Conservation (phyloP, 2,329 filamentous ascomycete genomes). For the Colletotrichum viniferum region DNA sequence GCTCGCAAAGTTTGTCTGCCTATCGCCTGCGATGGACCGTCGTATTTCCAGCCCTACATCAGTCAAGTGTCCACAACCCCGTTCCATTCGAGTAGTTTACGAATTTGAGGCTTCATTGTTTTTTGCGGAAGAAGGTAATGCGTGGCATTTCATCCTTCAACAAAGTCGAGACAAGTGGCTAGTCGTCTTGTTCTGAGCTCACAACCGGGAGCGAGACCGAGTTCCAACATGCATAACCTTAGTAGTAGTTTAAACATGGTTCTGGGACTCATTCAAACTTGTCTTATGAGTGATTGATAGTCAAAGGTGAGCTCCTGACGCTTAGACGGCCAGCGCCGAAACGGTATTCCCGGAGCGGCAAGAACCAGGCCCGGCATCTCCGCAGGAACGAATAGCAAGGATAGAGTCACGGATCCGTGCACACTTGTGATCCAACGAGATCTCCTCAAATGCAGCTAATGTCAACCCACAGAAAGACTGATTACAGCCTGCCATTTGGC, state of each 20-base stretch:
- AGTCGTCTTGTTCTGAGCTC: not conserved
- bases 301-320: not conserved
- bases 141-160: not conserved
- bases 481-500: not conserved
- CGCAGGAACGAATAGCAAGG: too few relatives aligned
- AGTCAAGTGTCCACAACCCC: not conserved
- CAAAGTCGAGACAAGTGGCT: not conserved
- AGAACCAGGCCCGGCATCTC: too few relatives aligned
- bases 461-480: rapidly evolving
- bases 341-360: not conserved
- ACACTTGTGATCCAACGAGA: not conserved
- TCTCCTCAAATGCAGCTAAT: not conserved
- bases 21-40: not conserved
- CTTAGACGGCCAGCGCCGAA: not conserved
- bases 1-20: not conserved
- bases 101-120: not conserved
- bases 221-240: not conserved
- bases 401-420: not conserved
- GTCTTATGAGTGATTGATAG: not conserved
- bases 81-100: rapidly evolving
- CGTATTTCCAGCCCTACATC: not conserved
- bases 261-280: not conserved
- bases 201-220: not conserved
- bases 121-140: not conserved
- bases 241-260: not conserved